A percentile compares a stretch with the other conserved stretches of the same genome.
These are phyloP conservation scores for Fusarium paranaense DNA, from an alignment of 2,329 filamentous ascomycete genomes.

Conservation along the genomic window DNA sequence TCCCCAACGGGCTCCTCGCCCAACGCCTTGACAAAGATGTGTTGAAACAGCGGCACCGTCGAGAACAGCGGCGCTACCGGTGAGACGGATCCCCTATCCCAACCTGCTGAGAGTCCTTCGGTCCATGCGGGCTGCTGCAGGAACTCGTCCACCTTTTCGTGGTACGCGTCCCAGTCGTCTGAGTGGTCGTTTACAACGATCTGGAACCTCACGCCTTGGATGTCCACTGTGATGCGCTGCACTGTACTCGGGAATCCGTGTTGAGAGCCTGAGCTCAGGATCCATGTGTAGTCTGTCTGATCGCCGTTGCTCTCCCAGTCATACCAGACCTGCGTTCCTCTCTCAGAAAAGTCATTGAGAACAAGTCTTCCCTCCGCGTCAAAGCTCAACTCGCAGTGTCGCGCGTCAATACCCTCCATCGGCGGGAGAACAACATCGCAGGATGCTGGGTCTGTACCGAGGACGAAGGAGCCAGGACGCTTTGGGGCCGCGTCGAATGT, in stretches of 20 bases:
- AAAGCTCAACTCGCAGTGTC: slow-evolving; percentile 55
- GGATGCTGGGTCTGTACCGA: slow-evolving; percentile 51
- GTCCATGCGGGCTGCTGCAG: slow-evolving; percentile 45
- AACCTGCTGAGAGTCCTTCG: slow-evolving; percentile 43
- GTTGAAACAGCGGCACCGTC: slow-evolving; percentile 46
- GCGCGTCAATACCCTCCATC: slow-evolving; percentile 48
- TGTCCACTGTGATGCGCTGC: slow-evolving; percentile 52
- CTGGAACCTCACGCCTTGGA: slow-evolving; percentile 55
- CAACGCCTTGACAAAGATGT: slow-evolving; percentile 52
- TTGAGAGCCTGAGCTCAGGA: slow-evolving; percentile 48
- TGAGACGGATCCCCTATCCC: slow-evolving; percentile 42
- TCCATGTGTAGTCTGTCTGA: slow-evolving; percentile 51
- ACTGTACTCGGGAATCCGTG: slow-evolving; percentile 50
- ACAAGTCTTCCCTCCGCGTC: slow-evolving; percentile 53
- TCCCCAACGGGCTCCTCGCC: slow-evolving; percentile 49
- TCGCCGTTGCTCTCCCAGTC: slow-evolving; percentile 55
- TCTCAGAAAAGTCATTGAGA: slow-evolving; percentile 52
- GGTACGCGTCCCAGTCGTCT: slow-evolving; percentile 48
- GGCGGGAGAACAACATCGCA: slow-evolving; percentile 54
- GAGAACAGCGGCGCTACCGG: slow-evolving; percentile 46
- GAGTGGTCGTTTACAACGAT: slow-evolving; percentile 53
- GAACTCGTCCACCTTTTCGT: slow-evolving; percentile 50
- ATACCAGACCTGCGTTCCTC: slow-evolving; percentile 57
- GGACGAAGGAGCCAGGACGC: slow-evolving; percentile 51
- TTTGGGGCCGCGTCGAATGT: slow-evolving; percentile 50